Evolutionary conservation across 257 asterid genomes (phyloP).

Genomic region (Fraxinus quadrangulata): DNA sequence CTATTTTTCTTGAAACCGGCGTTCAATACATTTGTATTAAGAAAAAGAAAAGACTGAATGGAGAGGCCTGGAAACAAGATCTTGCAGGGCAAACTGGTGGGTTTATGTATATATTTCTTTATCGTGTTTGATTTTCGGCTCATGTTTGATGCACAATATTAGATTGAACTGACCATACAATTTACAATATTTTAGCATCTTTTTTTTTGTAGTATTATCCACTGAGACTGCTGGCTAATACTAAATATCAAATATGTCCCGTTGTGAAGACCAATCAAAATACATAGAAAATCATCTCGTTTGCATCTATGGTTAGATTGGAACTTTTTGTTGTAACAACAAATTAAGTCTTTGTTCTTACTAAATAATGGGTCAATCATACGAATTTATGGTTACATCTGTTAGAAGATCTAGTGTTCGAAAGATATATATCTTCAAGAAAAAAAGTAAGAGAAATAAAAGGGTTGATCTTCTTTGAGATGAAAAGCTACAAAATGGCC

Average conservation of each 20-base stretch:
- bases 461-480: too few species aligned
- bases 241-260: too few species aligned
- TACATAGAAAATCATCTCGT: too few species aligned
- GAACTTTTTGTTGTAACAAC: too few species aligned
- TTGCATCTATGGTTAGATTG: too few species aligned
- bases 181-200: too few species aligned
- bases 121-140: neutral
- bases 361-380: neutral
- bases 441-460: neutral
- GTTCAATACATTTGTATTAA: neutral
- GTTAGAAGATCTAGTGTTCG: neutral
- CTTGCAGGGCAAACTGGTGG: constrained; percentile 41
- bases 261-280: too few species aligned
- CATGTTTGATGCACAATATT: neutral
- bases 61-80: constrained; percentile 32
- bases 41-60: neutral
- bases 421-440: too few species aligned
- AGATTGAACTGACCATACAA: too few species aligned
- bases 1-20: neutral
- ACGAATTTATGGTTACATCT: neutral
- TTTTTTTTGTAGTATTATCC: too few species aligned
- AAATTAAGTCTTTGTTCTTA: neutral
- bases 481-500: too few species aligned
- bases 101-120: neutral
- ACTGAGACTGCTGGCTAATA: too few species aligned